These are phyloP conservation scores for Aspergillus fijiensis DNA, from an alignment of 2,329 filamentous ascomycete genomes.

Conservation along the genomic window DNA sequence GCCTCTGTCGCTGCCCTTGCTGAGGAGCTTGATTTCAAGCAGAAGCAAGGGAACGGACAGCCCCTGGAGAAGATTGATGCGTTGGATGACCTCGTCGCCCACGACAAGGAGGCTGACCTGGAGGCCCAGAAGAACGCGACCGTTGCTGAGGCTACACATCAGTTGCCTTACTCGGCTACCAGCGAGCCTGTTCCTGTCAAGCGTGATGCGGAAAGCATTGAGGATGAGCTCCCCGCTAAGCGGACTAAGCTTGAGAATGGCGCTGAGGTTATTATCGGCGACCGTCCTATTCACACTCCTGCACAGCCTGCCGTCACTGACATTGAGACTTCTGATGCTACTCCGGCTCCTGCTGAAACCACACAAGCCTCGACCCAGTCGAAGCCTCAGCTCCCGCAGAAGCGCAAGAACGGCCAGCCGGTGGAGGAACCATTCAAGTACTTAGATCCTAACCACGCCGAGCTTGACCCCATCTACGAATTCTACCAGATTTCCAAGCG, in stretches of 20 bases:
- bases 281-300: conserved; percentile 38
- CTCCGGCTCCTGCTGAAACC: conserved; percentile 20
- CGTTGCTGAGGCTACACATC: conserved; percentile 35
- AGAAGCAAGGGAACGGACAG: conserved; percentile 30
- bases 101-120: conserved; percentile 27
- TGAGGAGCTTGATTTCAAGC: conserved; percentile 36
- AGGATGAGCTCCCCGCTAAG: conserved; percentile 43
- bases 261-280: conserved; percentile 38
- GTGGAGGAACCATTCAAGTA: conserved; percentile 96
- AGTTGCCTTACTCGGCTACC: conserved; percentile 35
- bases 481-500: conserved; percentile 83
- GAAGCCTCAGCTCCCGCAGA: conserved; percentile 28
- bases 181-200: conserved; percentile 29
- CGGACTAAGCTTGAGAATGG: conserved; percentile 45
- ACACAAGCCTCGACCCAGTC: conserved; percentile 12
- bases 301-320: conserved; percentile 23
- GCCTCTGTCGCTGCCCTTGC: conserved; percentile 40
- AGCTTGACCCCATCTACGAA: conserved; percentile 71
- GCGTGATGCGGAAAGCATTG: conserved; percentile 34
- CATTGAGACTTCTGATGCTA: conserved; percentile 25
- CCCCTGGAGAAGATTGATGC: conserved; percentile 40
- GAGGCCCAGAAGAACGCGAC: conserved; percentile 37
- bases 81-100: conserved; percentile 41
- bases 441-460: conserved; percentile 69
- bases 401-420: conserved; percentile 47